These are phyloP conservation scores for Gyromitra esculenta DNA, from an alignment of 2,329 filamentous ascomycete species.

Conservation along the genomic window DNA sequence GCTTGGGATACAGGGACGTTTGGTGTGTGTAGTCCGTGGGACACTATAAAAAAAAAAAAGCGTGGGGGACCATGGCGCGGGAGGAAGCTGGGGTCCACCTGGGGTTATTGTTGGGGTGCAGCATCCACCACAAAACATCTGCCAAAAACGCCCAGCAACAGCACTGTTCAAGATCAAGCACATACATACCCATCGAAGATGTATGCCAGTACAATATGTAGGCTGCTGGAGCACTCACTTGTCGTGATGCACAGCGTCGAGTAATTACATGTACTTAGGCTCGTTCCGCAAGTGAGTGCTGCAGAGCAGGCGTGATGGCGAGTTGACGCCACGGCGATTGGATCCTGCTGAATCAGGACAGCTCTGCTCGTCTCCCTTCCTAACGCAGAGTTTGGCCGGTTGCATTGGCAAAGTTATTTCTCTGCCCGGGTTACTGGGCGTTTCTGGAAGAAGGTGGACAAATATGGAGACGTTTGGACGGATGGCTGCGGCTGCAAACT, in stretches of 20 bases:
- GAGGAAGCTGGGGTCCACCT: slow-evolving; percentile 41
- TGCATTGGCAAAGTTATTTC: slow-evolving; percentile 49
- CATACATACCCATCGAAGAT: slow-evolving; percentile 14
- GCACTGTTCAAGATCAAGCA: neutral
- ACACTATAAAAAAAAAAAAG: slow-evolving; percentile 17
- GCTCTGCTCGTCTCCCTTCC: slow-evolving; percentile 14
- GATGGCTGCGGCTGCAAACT: slow-evolving; percentile 18
- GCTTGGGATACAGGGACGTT: slow-evolving; percentile 37
- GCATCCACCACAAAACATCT: slow-evolving; percentile 24
- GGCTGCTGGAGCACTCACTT: neutral
- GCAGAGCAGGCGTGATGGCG: slow-evolving; percentile 1
- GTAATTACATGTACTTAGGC: slow-evolving; percentile 7
- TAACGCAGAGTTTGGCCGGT: slow-evolving; percentile 14
- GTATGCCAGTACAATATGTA: slow-evolving; percentile 23
- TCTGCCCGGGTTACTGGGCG: slow-evolving; percentile 30
- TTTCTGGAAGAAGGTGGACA: slow-evolving; percentile 40
- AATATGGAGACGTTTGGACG: slow-evolving; percentile 15
- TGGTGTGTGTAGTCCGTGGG: slow-evolving; percentile 29
- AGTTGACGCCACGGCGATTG: slow-evolving; percentile 8
- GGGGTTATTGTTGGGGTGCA: slow-evolving; percentile 39
- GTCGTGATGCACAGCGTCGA: slow-evolving; percentile 23
- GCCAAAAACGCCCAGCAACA: slow-evolving; percentile 13
- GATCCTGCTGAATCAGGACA: slow-evolving; percentile 6
- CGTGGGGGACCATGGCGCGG: slow-evolving; percentile 44
- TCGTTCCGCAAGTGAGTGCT: neutral